phyloP scores from a whole-genome alignment of 257 asterid species.

The Rubia yunnanensis region DNA sequence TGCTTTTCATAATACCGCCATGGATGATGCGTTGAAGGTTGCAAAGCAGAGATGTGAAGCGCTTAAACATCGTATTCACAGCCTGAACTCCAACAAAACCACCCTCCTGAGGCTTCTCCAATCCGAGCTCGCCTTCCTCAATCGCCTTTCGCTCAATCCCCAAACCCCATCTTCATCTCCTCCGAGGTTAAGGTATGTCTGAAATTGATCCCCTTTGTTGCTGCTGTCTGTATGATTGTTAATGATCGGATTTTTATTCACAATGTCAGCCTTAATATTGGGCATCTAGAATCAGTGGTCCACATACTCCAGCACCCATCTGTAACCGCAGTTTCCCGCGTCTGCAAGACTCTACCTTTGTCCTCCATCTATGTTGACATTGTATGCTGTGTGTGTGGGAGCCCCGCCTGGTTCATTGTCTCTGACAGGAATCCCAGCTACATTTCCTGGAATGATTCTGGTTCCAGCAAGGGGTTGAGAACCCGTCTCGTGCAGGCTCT shows the following conservation, averaged over 20 bases:
- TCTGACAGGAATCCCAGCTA: constrained; percentile 73
- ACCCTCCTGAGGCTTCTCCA: constrained; percentile 59
- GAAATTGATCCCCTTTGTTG: background rate
- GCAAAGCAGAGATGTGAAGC: constrained; percentile 53
- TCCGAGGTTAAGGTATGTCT: constrained; percentile 26
- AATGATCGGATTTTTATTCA: background rate
- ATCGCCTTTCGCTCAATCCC: constrained; percentile 42
- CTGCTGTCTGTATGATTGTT: too few species aligned
- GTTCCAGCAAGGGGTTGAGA: constrained; percentile 43
- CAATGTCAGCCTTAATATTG: constrained; percentile 59
- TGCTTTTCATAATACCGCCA: background rate
- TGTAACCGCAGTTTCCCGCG: constrained; percentile 68
- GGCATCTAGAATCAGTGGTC: constrained; percentile 72
- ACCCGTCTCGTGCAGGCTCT: constrained; percentile 33
- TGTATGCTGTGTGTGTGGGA: constrained; percentile 56
- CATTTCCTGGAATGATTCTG: constrained; percentile 41
- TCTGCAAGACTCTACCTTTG: constrained; percentile 50
- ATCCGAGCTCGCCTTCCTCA: constrained; percentile 76
- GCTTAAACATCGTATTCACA: constrained; percentile 35
- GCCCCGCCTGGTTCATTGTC: constrained; percentile 84
- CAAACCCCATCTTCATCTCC: constrained; percentile 19
- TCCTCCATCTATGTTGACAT: constrained; percentile 54
- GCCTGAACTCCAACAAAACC: constrained; percentile 24
- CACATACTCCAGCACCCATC: constrained; percentile 62
- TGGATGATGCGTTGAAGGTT: constrained; percentile 25